Evolutionary conservation across 768 basidiomycete species (phyloP), one percentile per base, ranked within the genome.

Genomic region (Termitomyces sp.): DNA sequence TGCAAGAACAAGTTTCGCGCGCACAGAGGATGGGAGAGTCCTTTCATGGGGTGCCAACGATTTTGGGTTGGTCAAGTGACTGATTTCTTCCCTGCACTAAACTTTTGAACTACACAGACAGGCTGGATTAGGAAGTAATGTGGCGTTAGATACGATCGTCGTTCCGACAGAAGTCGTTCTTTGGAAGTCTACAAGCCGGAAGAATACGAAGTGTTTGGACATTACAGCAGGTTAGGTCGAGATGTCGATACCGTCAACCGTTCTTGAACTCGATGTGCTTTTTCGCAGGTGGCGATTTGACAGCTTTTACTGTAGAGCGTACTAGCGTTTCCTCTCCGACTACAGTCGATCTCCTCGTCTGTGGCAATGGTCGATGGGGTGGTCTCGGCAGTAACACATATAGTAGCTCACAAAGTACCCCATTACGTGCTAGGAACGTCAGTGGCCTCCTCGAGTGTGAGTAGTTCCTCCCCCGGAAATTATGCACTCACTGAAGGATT

Each of bases 1-100:
- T 2, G 76, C 78, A 41, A 79, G 85, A 56, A 86, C 82, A 50
- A 93, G 89, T 66, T 93, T 91, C 67, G 87, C 80, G 10, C 77
- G 85, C 28, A 93, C 92, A 0, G 58, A 63, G 3, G 72, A 76
- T 2, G 95, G 93, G 2, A 77, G 85, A 56, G 89, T 95, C 10
- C 80, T 98, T 20, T 92, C 86, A 0, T 96, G 91, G 85, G 95
- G 95, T 48, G 91, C 91, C 1, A 96, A 97, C 69, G 87, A 91
- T 63, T 88, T 81, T 64, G 93, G 93, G 89, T 89, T 64, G 54
- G 80, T 61, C 8, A 40, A 40, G 50, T 10, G 16, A 53, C 23
- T 8, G 41, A 65, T 30, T 9, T 56, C 44, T 49, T 36, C 10
- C 33, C 44, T 52, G 13, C 30, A 33, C 9, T 35, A 8, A 43